Conservation (phyloP, 2,329 filamentous ascomycete genomes). For the Fonsecaea pedrosoi region DNA sequence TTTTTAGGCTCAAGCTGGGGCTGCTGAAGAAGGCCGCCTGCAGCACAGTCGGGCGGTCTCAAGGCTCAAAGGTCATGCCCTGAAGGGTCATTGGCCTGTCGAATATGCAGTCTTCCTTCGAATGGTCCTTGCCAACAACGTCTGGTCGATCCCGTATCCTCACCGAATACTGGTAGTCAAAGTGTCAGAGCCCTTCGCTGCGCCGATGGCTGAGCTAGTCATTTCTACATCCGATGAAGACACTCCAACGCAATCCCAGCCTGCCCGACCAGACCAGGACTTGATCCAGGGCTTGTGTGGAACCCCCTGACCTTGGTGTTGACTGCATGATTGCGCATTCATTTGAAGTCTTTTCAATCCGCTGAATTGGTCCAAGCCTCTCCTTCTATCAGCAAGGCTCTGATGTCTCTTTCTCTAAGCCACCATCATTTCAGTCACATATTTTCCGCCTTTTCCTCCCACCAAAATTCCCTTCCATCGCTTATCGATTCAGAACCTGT, state of each 20-base stretch:
- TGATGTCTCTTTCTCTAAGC: constrained; percentile 10
- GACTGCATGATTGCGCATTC: constrained; percentile 23
- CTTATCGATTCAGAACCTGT: background rate
- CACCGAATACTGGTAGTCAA: constrained; percentile 36
- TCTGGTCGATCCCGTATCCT: constrained; percentile 36
- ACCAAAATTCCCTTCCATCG: background rate
- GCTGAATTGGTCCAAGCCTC: constrained; percentile 16
- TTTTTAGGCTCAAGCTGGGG: constrained; percentile 37
- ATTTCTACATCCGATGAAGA: constrained; percentile 37
- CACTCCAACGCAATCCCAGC: constrained; percentile 31
- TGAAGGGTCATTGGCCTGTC: constrained; percentile 37
- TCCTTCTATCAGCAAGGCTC: constrained; percentile 14
- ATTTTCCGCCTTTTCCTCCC: constrained; percentile 3
- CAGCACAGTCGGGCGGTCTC: constrained; percentile 39
- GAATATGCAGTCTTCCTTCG: constrained; percentile 31
- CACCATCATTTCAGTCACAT: background rate
- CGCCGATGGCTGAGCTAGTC: constrained; percentile 34
- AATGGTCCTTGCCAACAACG: constrained; percentile 36
- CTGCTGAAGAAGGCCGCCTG: constrained; percentile 39
- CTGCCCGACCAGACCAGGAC: constrained; percentile 29
- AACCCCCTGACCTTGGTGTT: constrained; percentile 29
- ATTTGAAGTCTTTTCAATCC: constrained; percentile 28
- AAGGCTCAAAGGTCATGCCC: constrained; percentile 34
- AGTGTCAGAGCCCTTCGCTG: constrained; percentile 34
- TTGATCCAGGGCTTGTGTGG: constrained; percentile 32